Evolutionary conservation across 2,329 filamentous ascomycete genomes (phyloP), one percentile per base, ranked within the genome.

Genomic region (Tolypocladium paradoxum): DNA sequence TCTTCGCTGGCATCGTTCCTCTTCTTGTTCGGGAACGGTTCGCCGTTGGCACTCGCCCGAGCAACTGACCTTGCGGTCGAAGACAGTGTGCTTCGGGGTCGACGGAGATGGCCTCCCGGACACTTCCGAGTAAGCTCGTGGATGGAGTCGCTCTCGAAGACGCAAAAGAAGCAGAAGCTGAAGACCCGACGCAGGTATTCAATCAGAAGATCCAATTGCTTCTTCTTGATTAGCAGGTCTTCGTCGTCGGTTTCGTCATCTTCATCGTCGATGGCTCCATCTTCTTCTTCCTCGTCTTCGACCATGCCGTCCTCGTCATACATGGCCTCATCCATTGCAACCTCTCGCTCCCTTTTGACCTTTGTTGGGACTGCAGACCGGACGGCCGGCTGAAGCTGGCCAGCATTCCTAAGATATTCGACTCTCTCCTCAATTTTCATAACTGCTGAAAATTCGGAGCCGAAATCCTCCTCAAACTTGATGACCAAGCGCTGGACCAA

Each of bases 131-230:
- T 91, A 59, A 99, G 77, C 71, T 99, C 93, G 64, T 99, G 93
- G 24, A 97, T 85, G 0, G 92, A 97, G 69, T 99, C 93, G 65
- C 90, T 93, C 71, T 99, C 93, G 61, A 99, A 97, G 6, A 99
- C 95, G 68, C 93, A 99, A 75, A 97, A 99, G 76, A 99, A 96
- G 75, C 93, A 99, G 73, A 99, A 97, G 72, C 93, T 96, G 78
- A 95, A 95, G 51, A 99, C 93, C 18, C 93, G 85, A 51, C 93
- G 90, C 55, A 99, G 79, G 68, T 99, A 99, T 72, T 99, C 93
- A 51, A 97, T 93, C 68, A 96, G 79, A 36, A 99, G 77, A 70
- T 99, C 93, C 49, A 99, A 82, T 64, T 93, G 91, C 76, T 99
- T 97, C 80, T 97, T 97, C 77, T 95, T 93, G 40, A 85, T 80